Conservation (phyloP, 2,329 filamentous ascomycete species). For the Hirsutella rhossiliensis region DNA sequence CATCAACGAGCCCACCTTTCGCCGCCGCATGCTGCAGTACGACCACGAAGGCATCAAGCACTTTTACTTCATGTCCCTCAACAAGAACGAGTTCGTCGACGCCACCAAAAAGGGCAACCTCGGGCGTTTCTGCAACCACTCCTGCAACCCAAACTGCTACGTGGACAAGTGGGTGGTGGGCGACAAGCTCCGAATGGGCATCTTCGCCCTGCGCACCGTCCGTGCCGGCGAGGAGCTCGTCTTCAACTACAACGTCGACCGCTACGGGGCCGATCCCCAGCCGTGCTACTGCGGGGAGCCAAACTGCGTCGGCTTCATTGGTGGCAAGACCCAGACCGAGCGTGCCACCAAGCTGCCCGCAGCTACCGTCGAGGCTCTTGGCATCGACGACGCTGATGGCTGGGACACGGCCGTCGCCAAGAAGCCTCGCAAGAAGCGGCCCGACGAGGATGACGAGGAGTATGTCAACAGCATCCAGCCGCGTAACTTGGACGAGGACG, state of each 20-base stretch:
- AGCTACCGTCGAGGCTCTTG: slow-evolving; percentile 85
- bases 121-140: slow-evolving; percentile 96
- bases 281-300: slow-evolving; percentile 92
- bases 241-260: slow-evolving; percentile 99
- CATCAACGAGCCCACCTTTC: slow-evolving; percentile 85
- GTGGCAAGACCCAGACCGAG: slow-evolving; percentile 95
- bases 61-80: slow-evolving; percentile 99
- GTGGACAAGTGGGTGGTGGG: slow-evolving; percentile 99
- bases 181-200: slow-evolving; percentile 96
- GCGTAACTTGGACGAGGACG: slow-evolving; percentile 66
- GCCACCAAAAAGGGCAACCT: slow-evolving; percentile 95
- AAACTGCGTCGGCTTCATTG: slow-evolving; percentile 93
- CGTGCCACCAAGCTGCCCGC: slow-evolving; percentile 83
- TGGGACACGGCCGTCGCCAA: slow-evolving; percentile 88
- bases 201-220: slow-evolving; percentile 81
- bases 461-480: slow-evolving; percentile 85
- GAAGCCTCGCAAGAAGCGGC: slow-evolving; percentile 87
- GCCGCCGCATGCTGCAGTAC: slow-evolving; percentile 83
- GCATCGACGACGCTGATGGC: slow-evolving; percentile 82
- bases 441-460: slow-evolving; percentile 83
- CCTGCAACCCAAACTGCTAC: slow-evolving; percentile 97
- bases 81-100: slow-evolving; percentile 92
- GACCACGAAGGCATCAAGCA: slow-evolving; percentile 96
- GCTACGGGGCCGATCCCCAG: slow-evolving; percentile 92
- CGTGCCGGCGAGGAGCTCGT: slow-evolving; percentile 87